phyloP scores from a whole-genome alignment of 1,284 basidiomycete genomes.

The Puccinia polysora region DNA sequence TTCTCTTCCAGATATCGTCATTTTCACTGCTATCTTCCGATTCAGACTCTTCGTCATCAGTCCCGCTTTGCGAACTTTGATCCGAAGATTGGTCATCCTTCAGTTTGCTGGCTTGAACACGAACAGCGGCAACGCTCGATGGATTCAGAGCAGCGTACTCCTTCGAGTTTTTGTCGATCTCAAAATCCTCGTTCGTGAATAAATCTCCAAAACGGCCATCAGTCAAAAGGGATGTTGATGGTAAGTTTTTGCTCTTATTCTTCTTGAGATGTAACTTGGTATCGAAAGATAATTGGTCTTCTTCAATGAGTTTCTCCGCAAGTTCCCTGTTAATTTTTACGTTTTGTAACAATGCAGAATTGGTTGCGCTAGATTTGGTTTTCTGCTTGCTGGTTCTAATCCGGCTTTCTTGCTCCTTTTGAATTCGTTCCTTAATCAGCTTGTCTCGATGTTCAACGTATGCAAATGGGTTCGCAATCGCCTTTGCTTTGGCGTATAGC shows the following conservation, averaged over 20 bases:
- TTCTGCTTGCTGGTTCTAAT: constrained; percentile 72
- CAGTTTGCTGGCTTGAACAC: constrained; percentile 2
- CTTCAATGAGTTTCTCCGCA: constrained; percentile 74
- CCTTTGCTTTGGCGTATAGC: constrained; percentile 88
- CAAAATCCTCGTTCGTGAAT: constrained; percentile 89
- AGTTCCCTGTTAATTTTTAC: constrained; percentile 84
- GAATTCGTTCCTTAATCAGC: constrained; percentile 78
- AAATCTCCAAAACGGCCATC: constrained; percentile 87
- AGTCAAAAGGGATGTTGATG: constrained; percentile 59
- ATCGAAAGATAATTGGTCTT: constrained; percentile 59
- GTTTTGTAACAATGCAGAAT: constrained; percentile 56
- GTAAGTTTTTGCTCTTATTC: constrained; percentile 53
- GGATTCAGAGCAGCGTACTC: constrained; percentile 91
- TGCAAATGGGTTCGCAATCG: constrained; percentile 92
- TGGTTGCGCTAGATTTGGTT: constrained; percentile 36
- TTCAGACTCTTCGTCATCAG: not conserved
- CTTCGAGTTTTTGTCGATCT: constrained; percentile 78
- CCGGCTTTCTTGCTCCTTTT: constrained; percentile 84
- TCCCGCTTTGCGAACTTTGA: not conserved
- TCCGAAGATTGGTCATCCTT: constrained; percentile 6
- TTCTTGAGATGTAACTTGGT: constrained; percentile 48
- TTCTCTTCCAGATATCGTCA: constrained; percentile 39
- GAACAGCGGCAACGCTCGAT: constrained; percentile 55
- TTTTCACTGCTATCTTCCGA: constrained; percentile 42
- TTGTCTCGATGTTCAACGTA: constrained; percentile 90